Evolutionary conservation across 139 green algal species (phyloP), one percentile per base, ranked within the genome.

Genomic region (Dunaliella primolecta): DNA sequence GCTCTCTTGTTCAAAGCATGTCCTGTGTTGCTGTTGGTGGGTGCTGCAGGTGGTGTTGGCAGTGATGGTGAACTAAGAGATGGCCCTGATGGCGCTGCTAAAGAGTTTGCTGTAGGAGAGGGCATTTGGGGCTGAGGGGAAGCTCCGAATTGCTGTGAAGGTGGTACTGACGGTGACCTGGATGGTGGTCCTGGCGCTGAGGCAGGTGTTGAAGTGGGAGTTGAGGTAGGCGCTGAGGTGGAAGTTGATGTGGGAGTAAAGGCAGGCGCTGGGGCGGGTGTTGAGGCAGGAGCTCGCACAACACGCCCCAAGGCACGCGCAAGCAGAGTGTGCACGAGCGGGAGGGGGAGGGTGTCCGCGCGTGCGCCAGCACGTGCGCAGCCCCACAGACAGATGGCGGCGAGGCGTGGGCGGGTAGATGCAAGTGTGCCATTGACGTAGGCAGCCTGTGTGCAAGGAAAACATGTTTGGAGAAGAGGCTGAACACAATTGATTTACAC

Each of bases 141-240:
- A 75, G 82, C 82, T 30, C 75, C 31, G 64, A 36, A 36, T 35
- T 24, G 21, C 70, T 25, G n/a, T 80, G 27, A 79, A 57, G 7
- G 29, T 87, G 35, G 55, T 81, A 34, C 78, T 82, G 46, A 32
- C 81, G 33, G 32, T 33, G 32, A 2, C n/a, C 0, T 64, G 38
- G 20, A 23, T 77, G 21, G n/a, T 75, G 32, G 46, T 64, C n/a
- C 36, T 86, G 83, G 25, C 36, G 36, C n/a, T 30, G n/a, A 0
- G 29, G 23, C 1, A 35, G 34, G 29, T n/a, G 75, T 30, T 81
- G 75, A 37, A 81, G 75, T 81, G 15, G 35, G 36, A n/a, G n/a
- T 38, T 31, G 82, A 86, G 70, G 74, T 76, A 64, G 36, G 30
- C 46, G 81, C 38, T 83, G 76, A 76, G 2, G 83, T 35, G 56